Conservation (phyloP, 2,329 filamentous ascomycete genomes). For the Raffaelea arxii region DNA sequence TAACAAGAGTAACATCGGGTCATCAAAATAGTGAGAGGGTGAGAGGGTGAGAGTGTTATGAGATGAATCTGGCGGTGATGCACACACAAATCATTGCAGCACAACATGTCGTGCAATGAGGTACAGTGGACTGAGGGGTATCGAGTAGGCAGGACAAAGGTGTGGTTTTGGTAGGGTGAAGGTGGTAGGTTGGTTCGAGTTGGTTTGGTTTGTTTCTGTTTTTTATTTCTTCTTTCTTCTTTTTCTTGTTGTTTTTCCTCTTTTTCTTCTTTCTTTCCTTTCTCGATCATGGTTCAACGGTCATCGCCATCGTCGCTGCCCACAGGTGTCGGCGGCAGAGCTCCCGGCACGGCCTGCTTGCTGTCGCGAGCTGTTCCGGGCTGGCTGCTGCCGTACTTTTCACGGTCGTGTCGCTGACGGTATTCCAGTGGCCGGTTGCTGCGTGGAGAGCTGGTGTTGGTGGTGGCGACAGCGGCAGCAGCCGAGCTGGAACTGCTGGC, state of each 20-base stretch:
- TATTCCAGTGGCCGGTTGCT: slow-evolving; percentile 9
- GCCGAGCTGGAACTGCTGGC: slow-evolving; percentile 13
- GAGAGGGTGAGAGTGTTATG: too few relatives aligned
- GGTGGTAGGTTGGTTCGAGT: background rate
- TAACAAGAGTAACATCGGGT: too few relatives aligned
- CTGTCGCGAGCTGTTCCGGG: slow-evolving; percentile 42
- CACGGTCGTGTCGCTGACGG: slow-evolving; percentile 6
- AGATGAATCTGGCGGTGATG: too few relatives aligned
- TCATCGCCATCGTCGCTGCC: slow-evolving; percentile 41
- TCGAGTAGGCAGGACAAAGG: background rate
- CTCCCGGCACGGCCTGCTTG: slow-evolving; percentile 42
- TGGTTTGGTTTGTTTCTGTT: background rate
- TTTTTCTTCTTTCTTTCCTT: background rate
- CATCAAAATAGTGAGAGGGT: too few relatives aligned
- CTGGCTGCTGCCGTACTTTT: slow-evolving; percentile 35
- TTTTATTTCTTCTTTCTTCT: background rate
- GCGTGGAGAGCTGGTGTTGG: slow-evolving; percentile 10
- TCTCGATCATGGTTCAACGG: background rate
- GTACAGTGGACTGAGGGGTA: too few relatives aligned
- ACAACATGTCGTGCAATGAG: too few relatives aligned
- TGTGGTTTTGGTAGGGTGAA: background rate
- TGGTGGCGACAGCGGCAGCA: slow-evolving; percentile 7
- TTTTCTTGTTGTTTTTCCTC: background rate
- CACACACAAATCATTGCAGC: too few relatives aligned
- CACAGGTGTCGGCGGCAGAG: slow-evolving; percentile 50